phyloP scores from a whole-genome alignment of 2,329 filamentous ascomycete species.

The Diaporthe sp. region DNA sequence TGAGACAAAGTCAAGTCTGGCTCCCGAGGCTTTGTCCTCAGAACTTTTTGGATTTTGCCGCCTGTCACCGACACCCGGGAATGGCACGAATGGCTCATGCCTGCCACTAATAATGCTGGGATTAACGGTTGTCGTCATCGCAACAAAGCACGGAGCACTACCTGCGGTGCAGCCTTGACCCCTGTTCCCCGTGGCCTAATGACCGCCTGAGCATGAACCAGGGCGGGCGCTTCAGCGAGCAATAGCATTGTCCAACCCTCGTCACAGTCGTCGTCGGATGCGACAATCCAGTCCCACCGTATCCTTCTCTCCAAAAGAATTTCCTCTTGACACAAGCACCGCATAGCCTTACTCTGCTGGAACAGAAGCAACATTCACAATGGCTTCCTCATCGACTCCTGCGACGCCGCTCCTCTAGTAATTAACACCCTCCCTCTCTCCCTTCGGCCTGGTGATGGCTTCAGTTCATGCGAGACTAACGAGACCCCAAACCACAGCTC shows the following conservation, averaged over 20 bases:
- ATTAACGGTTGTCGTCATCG: constrained; percentile 26
- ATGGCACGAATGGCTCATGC: not conserved
- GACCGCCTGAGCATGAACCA: constrained; percentile 23
- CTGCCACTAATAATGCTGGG: constrained; percentile 18
- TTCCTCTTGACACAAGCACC: not conserved
- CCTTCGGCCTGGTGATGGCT: not conserved
- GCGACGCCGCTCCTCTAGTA: constrained; percentile 82
- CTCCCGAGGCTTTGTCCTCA: not conserved
- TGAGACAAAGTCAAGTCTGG: not conserved
- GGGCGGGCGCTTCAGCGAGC: not conserved
- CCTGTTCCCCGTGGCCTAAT: constrained; percentile 17
- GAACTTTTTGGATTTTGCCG: constrained; percentile 39
- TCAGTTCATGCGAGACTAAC: constrained; percentile 40
- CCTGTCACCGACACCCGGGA: constrained; percentile 15
- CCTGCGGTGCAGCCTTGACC: constrained; percentile 6
- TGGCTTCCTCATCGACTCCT: constrained; percentile 80
- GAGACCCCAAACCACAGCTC: constrained; percentile 68
- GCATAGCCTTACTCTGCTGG: not conserved
- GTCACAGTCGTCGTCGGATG: not conserved
- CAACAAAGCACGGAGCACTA: not conserved
- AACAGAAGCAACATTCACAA: constrained; percentile 49
- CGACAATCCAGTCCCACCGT: not conserved
- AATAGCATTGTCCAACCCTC: not conserved
- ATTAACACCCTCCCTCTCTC: constrained; percentile 48
- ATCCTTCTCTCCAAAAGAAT: not conserved